These are phyloP conservation scores for Kandelia obovata DNA, from an alignment of 345 rosid species.

Conservation along the genomic window DNA sequence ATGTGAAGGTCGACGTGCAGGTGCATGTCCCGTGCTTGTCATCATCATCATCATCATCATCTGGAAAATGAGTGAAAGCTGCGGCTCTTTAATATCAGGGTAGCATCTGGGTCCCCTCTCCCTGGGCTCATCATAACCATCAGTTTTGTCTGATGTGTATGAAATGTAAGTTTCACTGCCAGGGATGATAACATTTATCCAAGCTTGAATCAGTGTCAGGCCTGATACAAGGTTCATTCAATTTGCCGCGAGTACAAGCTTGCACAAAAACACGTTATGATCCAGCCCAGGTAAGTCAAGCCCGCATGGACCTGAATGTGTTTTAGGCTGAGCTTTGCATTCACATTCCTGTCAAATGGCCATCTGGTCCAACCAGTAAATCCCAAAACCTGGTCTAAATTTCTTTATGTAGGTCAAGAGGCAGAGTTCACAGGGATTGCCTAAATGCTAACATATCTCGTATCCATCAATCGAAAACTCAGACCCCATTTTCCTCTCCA, in stretches of 20 bases:
- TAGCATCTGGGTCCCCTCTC: slow-evolving; percentile 10
- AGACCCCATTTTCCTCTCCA: slow-evolving; percentile 68
- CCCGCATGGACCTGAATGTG: too few relatives aligned
- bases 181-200: slow-evolving; percentile 4
- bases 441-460: too few relatives aligned
- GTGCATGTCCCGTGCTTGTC: slow-evolving; percentile 21
- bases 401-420: too few relatives aligned
- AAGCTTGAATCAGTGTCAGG: background rate
- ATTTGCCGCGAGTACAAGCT: too few relatives aligned
- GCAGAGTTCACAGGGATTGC: too few relatives aligned
- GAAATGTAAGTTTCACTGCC: slow-evolving; percentile 41
- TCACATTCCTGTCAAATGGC: too few relatives aligned
- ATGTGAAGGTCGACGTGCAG: slow-evolving; percentile 20
- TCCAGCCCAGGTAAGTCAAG: too few relatives aligned
- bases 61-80: slow-evolving; percentile 11
- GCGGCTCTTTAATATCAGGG: slow-evolving; percentile 8
- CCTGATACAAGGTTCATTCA: background rate
- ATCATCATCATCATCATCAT: slow-evolving; percentile 7
- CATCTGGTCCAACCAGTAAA: too few relatives aligned
- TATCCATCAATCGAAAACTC: slow-evolving; percentile 38
- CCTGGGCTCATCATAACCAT: slow-evolving; percentile 22
- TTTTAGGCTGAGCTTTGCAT: too few relatives aligned
- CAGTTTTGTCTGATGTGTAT: slow-evolving; percentile 30
- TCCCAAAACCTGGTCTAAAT: too few relatives aligned
- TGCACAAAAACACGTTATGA: too few relatives aligned